These are phyloP conservation scores for Aspergillus ruber DNA, from an alignment of 2,329 filamentous ascomycete genomes.

Conservation along the genomic window DNA sequence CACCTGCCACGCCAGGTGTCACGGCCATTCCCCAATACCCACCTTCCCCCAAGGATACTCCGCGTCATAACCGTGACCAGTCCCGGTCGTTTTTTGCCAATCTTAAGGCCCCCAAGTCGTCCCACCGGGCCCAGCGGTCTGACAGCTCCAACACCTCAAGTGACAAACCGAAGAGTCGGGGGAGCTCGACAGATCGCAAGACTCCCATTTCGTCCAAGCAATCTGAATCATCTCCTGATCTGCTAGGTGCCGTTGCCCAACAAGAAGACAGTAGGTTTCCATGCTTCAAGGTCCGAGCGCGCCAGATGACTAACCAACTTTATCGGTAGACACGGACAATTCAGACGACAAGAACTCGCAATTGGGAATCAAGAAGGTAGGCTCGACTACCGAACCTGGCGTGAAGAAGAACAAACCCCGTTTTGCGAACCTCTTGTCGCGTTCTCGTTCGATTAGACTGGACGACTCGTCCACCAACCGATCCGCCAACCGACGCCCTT, in stretches of 20 bases:
- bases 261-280: constrained; percentile 19
- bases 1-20: constrained; percentile 33
- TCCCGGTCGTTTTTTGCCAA: constrained; percentile 44
- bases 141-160: constrained; percentile 32
- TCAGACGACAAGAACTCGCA: constrained; percentile 17
- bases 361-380: constrained; percentile 19
- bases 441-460: constrained; percentile 39
- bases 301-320: constrained; percentile 11
- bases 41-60: constrained; percentile 35
- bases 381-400: constrained; percentile 21
- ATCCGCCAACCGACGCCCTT: constrained; percentile 30
- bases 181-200: constrained; percentile 39
- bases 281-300: no score
- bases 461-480: constrained; percentile 35
- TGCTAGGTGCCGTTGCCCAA: constrained; percentile 23
- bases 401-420: constrained; percentile 39
- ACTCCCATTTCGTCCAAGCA: constrained; percentile 28
- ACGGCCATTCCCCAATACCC: constrained; percentile 42
- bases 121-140: constrained; percentile 36
- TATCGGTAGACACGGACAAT: constrained; percentile 13
- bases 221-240: constrained; percentile 39
- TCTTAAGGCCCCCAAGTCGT: constrained; percentile 41
- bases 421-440: constrained; percentile 39
- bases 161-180: constrained; percentile 36
- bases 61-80: constrained; percentile 38